phyloP scores from a whole-genome alignment of 106 monocot species.

The Iris macrosiphon region DNA sequence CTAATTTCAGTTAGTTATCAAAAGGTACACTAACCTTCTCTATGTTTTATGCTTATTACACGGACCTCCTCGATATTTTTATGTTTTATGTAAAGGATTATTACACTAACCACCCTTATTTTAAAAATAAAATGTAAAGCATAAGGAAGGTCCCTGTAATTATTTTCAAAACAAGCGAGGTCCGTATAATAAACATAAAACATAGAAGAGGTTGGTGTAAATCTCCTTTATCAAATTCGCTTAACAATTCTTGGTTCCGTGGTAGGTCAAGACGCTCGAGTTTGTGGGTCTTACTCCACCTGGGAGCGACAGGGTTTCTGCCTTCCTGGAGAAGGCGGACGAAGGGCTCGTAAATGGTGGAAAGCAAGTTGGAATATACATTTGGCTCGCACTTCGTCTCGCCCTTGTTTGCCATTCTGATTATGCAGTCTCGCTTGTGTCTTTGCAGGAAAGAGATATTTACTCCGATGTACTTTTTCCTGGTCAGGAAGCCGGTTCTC shows the following conservation, averaged over 20 bases:
- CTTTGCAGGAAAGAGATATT: slow-evolving; percentile 93
- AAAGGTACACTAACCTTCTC: no score
- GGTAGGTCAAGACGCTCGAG: slow-evolving; percentile 80
- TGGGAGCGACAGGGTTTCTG: slow-evolving; percentile 82
- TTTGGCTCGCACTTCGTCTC: neutral
- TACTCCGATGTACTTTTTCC: slow-evolving; percentile 93
- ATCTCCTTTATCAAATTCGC: no score
- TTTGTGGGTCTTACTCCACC: slow-evolving; percentile 65
- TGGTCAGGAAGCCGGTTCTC: slow-evolving; percentile 59
- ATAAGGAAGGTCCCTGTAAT: no score
- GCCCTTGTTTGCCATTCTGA: neutral
- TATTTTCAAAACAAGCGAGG: no score
- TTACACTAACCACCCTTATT: no score
- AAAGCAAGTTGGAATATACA: slow-evolving; percentile 35
- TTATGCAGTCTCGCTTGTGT: neutral
- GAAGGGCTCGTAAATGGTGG: slow-evolving; percentile 93
- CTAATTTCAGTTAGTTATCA: neutral
- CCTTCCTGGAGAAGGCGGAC: slow-evolving; percentile 90
- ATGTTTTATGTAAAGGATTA: no score
- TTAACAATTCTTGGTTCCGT: no score
- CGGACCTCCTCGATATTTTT: no score
- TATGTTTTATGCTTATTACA: no score
- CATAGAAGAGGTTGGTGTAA: no score
- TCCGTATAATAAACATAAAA: no score
- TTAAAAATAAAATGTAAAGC: no score